These are phyloP conservation scores for Micromonas commoda DNA, from an alignment of 139 green algal genomes.

Conservation along the genomic window DNA sequence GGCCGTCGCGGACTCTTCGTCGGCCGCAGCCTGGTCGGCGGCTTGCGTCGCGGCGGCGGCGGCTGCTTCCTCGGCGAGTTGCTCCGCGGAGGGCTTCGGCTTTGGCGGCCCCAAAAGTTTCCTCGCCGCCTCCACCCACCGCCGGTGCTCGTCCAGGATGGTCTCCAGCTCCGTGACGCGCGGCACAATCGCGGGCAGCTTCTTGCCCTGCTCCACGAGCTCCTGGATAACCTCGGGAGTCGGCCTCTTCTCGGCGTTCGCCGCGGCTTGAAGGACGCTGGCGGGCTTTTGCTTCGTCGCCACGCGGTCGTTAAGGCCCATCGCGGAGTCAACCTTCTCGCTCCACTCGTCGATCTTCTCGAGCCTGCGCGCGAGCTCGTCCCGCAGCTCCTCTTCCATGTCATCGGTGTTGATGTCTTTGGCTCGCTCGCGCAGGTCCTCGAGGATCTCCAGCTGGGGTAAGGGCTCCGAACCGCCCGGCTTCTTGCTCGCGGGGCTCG, in stretches of 20 bases:
- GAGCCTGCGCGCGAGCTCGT: neutral
- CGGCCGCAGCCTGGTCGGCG: no score
- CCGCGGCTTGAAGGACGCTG: no score
- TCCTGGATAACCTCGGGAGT: slow-evolving; percentile 1
- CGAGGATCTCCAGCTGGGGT: neutral
- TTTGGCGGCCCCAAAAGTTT: neutral
- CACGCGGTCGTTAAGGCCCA: neutral
- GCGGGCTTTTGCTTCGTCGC: no score
- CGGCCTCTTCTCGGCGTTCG: neutral
- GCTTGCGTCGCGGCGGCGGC: no score
- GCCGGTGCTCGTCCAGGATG: slow-evolving; percentile 1
- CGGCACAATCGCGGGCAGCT: neutral
- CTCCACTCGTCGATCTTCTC: slow-evolving; percentile 13
- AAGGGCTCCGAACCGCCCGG: no score
- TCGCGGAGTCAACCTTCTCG: neutral
- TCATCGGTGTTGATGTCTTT: neutral
- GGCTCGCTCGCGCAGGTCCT: neutral
- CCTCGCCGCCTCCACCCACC: slow-evolving; percentile 4
- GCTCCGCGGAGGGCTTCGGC: neutral
- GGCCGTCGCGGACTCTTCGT: neutral
- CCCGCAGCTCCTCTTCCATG: neutral
- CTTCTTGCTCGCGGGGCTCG: no score
- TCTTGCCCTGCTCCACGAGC: slow-evolving; percentile 13
- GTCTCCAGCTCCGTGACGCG: slow-evolving; percentile 11
- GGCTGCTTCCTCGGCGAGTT: neutral